phyloP scores from a whole-genome alignment of 192 early-diverging fungal genomes.

The Umbelopsis sp. region DNA sequence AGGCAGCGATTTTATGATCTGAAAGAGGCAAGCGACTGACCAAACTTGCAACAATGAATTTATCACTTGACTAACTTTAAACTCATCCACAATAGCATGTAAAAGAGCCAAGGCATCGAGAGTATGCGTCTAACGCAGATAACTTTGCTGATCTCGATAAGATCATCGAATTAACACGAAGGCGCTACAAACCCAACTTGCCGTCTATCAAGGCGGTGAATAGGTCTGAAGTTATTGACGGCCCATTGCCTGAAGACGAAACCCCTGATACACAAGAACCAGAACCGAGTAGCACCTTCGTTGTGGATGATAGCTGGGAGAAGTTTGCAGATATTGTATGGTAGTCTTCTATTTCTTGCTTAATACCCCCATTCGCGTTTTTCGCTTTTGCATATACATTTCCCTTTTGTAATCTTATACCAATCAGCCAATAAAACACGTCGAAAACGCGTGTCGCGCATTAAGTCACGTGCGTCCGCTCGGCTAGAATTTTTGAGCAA shows the following conservation, averaged over 20 bases:
- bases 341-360: neutral
- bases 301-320: slow-evolving; percentile 16
- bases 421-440: too few relatives aligned
- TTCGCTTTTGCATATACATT: neutral
- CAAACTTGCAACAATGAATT: too few relatives aligned
- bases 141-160: slow-evolving; percentile 18
- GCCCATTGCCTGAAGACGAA: neutral
- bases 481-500: too few relatives aligned
- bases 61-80: too few relatives aligned
- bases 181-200: neutral
- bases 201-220: neutral
- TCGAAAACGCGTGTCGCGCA: too few relatives aligned
- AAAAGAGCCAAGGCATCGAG: slow-evolving; percentile 8
- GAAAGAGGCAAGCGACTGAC: neutral
- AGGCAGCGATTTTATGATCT: slow-evolving; percentile 4
- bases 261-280: slow-evolving; percentile 13
- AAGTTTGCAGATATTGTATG: slow-evolving; percentile 20
- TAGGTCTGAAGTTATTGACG: slow-evolving; percentile 14
- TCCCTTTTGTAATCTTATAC: neutral
- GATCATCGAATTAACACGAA: slow-evolving; percentile 10
- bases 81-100: neutral
- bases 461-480: too few relatives aligned
- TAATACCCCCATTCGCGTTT: neutral
- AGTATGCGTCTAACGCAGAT: neutral
- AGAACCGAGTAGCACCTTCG: slow-evolving; percentile 5